Base-by-base conservation (phyloP, 2,329 filamentous ascomycete species). In the Ceratocystiopsis sp. region DNA sequence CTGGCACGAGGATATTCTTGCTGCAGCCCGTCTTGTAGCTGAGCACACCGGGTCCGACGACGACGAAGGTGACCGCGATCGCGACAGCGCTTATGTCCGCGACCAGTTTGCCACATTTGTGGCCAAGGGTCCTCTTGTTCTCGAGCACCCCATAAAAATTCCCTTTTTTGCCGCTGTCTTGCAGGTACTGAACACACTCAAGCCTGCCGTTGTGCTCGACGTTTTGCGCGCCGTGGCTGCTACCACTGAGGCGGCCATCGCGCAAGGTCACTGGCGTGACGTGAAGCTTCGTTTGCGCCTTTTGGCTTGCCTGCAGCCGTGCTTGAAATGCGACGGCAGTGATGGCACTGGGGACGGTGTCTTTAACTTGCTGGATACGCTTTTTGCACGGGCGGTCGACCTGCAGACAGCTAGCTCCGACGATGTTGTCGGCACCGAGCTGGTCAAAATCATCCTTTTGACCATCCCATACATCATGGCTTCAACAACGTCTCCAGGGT, bases 121-220 rank as follows among this genome's bases (percentile, higher is more conserved):
- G 25, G 25, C 25, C 25, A 29, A 29, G 25, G 25, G 25, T 8
- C 25, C 25, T 29, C 69, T 96, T 50, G 71, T 82, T 37, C 59
- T 84, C 34, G 91, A 98, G 63, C 91, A 98, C 63, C 91, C 91
- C 1, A 80, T 98, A 60, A 96, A 96, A 68, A 93, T 86, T n/a
- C 89, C 91, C 0, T 96, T 95, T 57, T 72, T 93, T 35, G 86
- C 87, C 11, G 84, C 83, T 17, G 78, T 89, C 14, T 72, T 93
- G 37, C 70, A 94, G 45, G 73, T 85, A 45, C 73, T 79, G 50
- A 95, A 96, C 63, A 73, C 75, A 21, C 64, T 82, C 53, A 85
- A 84, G 56, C 69, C 80, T 5, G 82, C 91, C 51, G 68, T 93
- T 34, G 74, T 80, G 32, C 69, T 70, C 35, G 75, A 85, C 49